Base-by-base conservation (phyloP, 352 stramenopile genomes). In the Globisporangium lucens region DNA sequence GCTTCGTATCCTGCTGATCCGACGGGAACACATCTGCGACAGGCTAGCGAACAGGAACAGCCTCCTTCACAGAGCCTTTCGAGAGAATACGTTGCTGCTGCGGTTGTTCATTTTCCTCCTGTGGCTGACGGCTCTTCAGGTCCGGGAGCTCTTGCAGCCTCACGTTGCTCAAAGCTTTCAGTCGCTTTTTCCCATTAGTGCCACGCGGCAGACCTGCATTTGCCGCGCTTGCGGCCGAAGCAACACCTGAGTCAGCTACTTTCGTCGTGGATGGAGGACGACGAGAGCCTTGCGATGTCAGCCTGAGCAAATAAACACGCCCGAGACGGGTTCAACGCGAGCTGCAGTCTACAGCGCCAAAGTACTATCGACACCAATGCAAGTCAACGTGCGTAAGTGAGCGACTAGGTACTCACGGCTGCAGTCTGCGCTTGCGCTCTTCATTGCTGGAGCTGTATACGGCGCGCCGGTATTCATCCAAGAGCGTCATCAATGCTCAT, bases 401-500 rank as follows among this genome's bases (percentile, higher is more conserved):
- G 2, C 12, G 13, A 2, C 9, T 2, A 6, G 10, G 0, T 53
- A 29, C 69, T 70, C 73, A 91, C 83, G 80, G 78, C 8, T 62
- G 72, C 15, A 91, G 71, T 33, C 82, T 68, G 24, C 69, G 76
- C 20, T 70, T 63, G 46, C 74, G 71, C 56, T 77, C 64, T 22
- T 75, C 67, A 15, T 70, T 64, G 55, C 55, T 69, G n/a, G 66
- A 56, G 22, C 56, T 76, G 53, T 89, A 80, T 30, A 88, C 70
- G 0, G 78, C 76, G 55, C 78, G 79, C 1, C 78, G 83, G 59
- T 88, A 90, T 24, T 89, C 78, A 47, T 89, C 81, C 24, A 91
- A 67, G 64, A 91, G 77, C 47, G 81, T 91, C 83, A 91, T 91
- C 27, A 61, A 3, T 22, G 30, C 5, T 22, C 41, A 60, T 15